These are phyloP conservation scores for Verbena officinalis DNA, from an alignment of 257 asterid genomes.

Conservation along the genomic window DNA sequence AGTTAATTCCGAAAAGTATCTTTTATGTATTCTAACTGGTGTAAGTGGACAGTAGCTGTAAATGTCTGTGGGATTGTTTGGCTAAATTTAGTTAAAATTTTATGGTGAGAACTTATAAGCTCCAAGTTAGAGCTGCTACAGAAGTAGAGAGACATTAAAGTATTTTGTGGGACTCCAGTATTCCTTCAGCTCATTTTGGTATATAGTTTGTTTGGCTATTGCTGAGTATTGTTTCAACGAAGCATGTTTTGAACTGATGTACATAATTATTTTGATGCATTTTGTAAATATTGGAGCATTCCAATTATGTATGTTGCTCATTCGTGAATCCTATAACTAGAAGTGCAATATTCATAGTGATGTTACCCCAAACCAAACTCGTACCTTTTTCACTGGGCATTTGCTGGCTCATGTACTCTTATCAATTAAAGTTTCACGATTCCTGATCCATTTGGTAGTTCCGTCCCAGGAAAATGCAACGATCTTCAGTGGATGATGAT, in stretches of 20 bases:
- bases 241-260: background rate
- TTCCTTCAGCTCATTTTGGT: too few relatives aligned
- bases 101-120: too few relatives aligned
- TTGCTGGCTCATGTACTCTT: background rate
- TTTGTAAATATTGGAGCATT: background rate
- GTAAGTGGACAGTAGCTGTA: background rate
- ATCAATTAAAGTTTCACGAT: constrained; percentile 8
- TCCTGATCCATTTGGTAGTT: constrained; percentile 20
- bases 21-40: too few relatives aligned
- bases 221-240: too few relatives aligned
- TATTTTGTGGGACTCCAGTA: too few relatives aligned
- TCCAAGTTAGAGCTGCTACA: too few relatives aligned
- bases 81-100: background rate
- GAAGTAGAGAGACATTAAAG: too few relatives aligned
- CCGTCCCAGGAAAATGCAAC: constrained; percentile 33
- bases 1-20: too few relatives aligned
- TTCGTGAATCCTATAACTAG: constrained; percentile 13
- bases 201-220: background rate
- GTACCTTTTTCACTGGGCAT: constrained; percentile 5
- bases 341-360: background rate
- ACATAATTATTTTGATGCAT: constrained; percentile 1
- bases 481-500: constrained; percentile 58
- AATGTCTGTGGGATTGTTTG: background rate
- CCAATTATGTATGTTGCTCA: background rate
- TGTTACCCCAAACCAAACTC: constrained; percentile 1